These are phyloP conservation scores for Fusarium marasasianum DNA, from an alignment of 2,329 filamentous ascomycete genomes.

Conservation along the genomic window DNA sequence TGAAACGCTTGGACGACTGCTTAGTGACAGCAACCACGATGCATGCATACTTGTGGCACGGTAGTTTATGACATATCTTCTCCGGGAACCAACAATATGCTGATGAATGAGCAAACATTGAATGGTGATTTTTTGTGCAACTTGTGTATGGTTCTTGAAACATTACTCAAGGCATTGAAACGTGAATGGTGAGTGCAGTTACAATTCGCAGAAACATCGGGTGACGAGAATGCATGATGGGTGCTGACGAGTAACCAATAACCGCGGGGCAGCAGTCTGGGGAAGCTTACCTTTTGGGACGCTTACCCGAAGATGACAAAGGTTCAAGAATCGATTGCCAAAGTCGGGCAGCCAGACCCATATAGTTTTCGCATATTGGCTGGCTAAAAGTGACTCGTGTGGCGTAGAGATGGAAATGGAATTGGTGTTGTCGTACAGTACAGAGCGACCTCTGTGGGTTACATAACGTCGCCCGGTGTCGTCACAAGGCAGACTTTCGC, in stretches of 20 bases:
- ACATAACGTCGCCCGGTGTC: not conserved
- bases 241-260: conserved; percentile 31
- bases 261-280: not conserved
- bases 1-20: not conserved
- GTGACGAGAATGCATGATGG: not conserved
- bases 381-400: conserved; percentile 7
- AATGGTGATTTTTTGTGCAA: no score
- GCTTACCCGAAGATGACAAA: conserved; percentile 27
- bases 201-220: not conserved
- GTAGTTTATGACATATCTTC: not conserved
- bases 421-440: not conserved
- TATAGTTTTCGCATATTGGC: conserved; percentile 3
- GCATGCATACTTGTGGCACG: not conserved
- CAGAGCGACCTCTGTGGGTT: not conserved
- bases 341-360: not conserved
- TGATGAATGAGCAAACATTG: not conserved
- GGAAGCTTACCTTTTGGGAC: conserved; percentile 17
- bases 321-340: not conserved
- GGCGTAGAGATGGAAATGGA: conserved; percentile 7
- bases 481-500: not conserved
- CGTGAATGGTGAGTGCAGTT: not conserved
- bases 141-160: not conserved
- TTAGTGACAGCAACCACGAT: not conserved
- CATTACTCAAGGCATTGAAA: not conserved
- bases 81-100: not conserved